Conservation (phyloP, 2,329 filamentous ascomycete species). For the Fusarium sp. region DNA sequence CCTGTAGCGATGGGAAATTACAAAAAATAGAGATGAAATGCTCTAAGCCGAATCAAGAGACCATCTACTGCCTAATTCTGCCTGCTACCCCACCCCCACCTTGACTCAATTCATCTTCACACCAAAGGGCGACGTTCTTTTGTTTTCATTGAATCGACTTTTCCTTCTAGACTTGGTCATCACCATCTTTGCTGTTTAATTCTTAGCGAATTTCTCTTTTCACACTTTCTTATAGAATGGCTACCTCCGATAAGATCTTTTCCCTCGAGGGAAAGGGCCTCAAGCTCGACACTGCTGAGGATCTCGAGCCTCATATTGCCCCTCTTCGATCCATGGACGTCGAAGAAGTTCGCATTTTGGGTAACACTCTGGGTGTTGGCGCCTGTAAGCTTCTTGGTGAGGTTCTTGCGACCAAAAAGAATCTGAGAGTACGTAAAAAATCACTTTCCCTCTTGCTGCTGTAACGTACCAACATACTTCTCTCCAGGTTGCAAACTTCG, state of each 20-base stretch:
- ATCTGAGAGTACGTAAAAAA: slow-evolving; percentile 70
- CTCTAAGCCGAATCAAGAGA: slow-evolving; percentile 23
- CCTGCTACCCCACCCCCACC: slow-evolving; percentile 47
- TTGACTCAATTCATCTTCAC: slow-evolving; percentile 35
- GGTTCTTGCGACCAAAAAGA: slow-evolving; percentile 86
- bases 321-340: slow-evolving; percentile 79
- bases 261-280: slow-evolving; percentile 91
- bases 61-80: slow-evolving; percentile 36
- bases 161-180: slow-evolving; percentile 29
- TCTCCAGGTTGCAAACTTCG: slow-evolving; percentile 82
- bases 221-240: slow-evolving; percentile 45
- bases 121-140: slow-evolving; percentile 39
- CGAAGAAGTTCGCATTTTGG: slow-evolving; percentile 87
- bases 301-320: slow-evolving; percentile 87
- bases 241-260: slow-evolving; percentile 73
- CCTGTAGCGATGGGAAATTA: slow-evolving; percentile 34
- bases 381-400: slow-evolving; percentile 88
- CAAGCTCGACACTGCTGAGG: slow-evolving; percentile 89
- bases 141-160: slow-evolving; percentile 28
- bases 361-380: slow-evolving; percentile 92
- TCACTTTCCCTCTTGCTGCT: background rate
- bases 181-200: slow-evolving; percentile 19
- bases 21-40: background rate
- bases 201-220: slow-evolving; percentile 13
- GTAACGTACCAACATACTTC: slow-evolving; percentile 4